A percentile compares a stretch with the other conserved stretches of the same genome.
These are phyloP conservation scores for Trichoderma koningii DNA, from an alignment of 2,329 filamentous ascomycete genomes.

Conservation along the genomic window DNA sequence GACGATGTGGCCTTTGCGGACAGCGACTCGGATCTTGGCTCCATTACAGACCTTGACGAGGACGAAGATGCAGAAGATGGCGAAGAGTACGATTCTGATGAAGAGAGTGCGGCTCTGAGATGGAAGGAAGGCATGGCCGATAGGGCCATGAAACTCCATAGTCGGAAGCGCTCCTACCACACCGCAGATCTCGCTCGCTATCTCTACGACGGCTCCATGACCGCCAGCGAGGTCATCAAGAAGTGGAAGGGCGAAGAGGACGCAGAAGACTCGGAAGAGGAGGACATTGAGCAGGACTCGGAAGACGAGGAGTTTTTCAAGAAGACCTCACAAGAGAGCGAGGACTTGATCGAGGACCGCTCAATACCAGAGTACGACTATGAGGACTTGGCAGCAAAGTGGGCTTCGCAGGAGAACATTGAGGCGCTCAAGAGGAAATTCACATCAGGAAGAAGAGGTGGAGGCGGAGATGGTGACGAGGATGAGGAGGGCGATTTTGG, in stretches of 20 bases:
- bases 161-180: conserved; percentile 70
- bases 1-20: conserved; percentile 90
- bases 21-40: conserved; percentile 94
- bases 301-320: conserved; percentile 67
- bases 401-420: conserved; percentile 77
- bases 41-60: conserved; percentile 63
- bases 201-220: conserved; percentile 83
- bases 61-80: conserved; percentile 49
- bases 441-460: conserved; percentile 55
- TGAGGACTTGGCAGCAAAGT: conserved; percentile 77
- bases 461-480: conserved; percentile 36
- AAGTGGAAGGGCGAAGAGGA: conserved; percentile 75
- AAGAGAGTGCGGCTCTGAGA: conserved; percentile 70
- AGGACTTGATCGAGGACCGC: conserved; percentile 77
- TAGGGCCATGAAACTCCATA: conserved; percentile 71
- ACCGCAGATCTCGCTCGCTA: conserved; percentile 80
- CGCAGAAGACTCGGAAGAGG: conserved; percentile 53
- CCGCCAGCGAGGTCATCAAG: conserved; percentile 71
- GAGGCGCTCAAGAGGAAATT: conserved; percentile 75
- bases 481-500: conserved; percentile 55
- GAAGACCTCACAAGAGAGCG: conserved; percentile 63
- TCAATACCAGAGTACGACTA: conserved; percentile 80
- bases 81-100: conserved; percentile 59
- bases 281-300: conserved; percentile 58
- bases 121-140: conserved; percentile 90